Evolutionary conservation across 2,329 filamentous ascomycete species (phyloP), one percentile per base, ranked within the genome.

Genomic region (Podosphaera fusca): DNA sequence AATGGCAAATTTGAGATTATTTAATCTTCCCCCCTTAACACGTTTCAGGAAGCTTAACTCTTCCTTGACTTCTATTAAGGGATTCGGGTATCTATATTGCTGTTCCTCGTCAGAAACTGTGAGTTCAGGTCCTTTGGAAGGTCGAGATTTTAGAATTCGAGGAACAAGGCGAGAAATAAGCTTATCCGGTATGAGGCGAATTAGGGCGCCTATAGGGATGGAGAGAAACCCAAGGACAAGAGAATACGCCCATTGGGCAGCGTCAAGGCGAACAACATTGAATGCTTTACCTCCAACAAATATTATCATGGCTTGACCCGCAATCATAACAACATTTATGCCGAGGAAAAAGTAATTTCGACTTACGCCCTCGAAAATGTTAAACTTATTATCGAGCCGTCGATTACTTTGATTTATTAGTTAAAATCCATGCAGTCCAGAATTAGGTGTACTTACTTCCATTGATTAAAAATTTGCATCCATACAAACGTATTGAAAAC

Each of bases 401-500:
- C 90, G 87, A 71, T 94, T 95, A 73, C 79, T 83, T 59, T 3
- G 33, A 45, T 61, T 62, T 60, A 7, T 50, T 36, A 55, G 45
- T 34, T 40, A 50, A 29, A 1, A 4, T 42, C 5, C 10, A 42
- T 42, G n/a, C 9, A 31, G 6, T 50, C 30, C 38, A 31, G 8
- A 50, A 2, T 6, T 60, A 67, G 45, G 62, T 62, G 31, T 10
- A 29, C 79, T 78, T 75, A 82, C 79, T 96, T 96, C 78, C 94
- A 86, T 67, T 94, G 85, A 70, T 96, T 96, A 74, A 96, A 96
- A 64, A 96, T 94, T 65, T 96, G 90, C 89, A 96, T 95, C 90
- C 90, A 96, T 56, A 95, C 90, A 67, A 96, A 96, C 0, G 87
- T 92, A 73, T 96, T 96, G 77, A 96, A 96, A 6, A 96, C 85